Evolutionary conservation across 345 rosid species (phyloP), one percentile per base, ranked within the genome.

Genomic region (Combretum micranthum): DNA sequence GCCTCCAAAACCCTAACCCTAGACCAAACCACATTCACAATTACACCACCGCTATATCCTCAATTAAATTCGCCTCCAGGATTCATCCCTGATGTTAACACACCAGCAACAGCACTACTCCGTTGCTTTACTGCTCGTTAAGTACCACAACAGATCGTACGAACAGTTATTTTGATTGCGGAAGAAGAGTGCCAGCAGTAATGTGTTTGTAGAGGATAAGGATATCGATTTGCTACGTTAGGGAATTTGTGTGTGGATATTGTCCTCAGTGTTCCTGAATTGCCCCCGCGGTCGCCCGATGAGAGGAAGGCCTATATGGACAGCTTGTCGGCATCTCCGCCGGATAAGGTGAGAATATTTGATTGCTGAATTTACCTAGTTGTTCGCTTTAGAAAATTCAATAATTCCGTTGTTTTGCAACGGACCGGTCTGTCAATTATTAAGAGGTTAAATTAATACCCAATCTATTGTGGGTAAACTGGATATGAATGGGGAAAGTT

Each of bases 221-320:
- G 80, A 71, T 63, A 61, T 81, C 57, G 97, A 89, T 56, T 93
- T 50, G 78, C 97, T 37, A 86, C 99, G 15, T 71, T 93, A 2
- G 99, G 97, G 19, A 89, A 87, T 75, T 97, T 89, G 67, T 93
- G 97, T 64, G 92, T 93, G 22, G 99, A 93, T 73, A 79, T 93
- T 57, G 90, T 93, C 49, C 95, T 93, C 69, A 74, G 73, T 56
- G 96, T 93, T 74, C 83, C 83, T 52, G 59, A 80, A 61, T 64
- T 93, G 73, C 99, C 99, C 9, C 96, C 96, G 11, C 75, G 75
- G 15, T 68, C 87, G 4, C 73, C 55, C 7, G 74, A 59, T 3
- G 83, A 72, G 50, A 82, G 91, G 60, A 74, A 65, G 63, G 88
- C 85, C 21, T 75, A 77, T 61, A 89, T 87, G 96, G 91, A 83